Conservation (phyloP, 2,329 filamentous ascomycete genomes). For the Diaporthe ampelina region DNA sequence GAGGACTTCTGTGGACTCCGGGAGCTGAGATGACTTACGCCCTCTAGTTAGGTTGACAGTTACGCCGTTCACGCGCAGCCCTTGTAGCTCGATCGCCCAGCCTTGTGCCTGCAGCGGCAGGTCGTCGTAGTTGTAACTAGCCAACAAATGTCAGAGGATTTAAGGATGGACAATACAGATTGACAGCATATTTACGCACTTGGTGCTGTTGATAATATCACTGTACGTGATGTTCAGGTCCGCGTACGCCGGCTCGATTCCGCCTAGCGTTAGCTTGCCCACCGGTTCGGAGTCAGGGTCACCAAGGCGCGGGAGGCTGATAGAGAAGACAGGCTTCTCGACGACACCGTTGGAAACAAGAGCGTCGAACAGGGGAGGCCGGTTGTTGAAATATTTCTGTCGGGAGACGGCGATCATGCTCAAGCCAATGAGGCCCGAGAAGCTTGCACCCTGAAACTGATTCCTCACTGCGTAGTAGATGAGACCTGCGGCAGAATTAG, state of each 20-base stretch:
- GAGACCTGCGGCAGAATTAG: background rate
- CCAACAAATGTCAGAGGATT: background rate
- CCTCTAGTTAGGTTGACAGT: constrained; percentile 14
- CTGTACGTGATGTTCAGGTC: constrained; percentile 21
- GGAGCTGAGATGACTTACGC: background rate
- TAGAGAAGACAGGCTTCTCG: background rate
- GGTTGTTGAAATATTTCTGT: constrained; percentile 17
- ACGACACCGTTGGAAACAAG: background rate
- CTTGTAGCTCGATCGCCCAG: constrained; percentile 20
- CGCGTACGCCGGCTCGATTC: constrained; percentile 8
- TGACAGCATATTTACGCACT: background rate
- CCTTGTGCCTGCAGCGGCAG: constrained; percentile 14
- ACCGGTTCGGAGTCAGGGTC: background rate
- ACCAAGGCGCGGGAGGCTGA: constrained; percentile 1
- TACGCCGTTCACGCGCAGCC: constrained; percentile 7
- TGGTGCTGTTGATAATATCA: constrained; percentile 26
- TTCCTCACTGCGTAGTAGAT: background rate
- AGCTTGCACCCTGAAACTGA: constrained; percentile 2
- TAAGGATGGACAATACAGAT: accelerated
- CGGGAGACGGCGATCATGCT: constrained; percentile 20
- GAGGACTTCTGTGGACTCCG: too few relatives aligned
- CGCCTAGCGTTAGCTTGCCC: constrained; percentile 13
- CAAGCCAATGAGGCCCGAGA: constrained; percentile 4
- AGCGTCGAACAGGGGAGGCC: background rate
- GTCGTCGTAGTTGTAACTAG: background rate